These are phyloP conservation scores for Aegilops longissima DNA, from an alignment of 176 grass and related monocot species.

Conservation along the genomic window DNA sequence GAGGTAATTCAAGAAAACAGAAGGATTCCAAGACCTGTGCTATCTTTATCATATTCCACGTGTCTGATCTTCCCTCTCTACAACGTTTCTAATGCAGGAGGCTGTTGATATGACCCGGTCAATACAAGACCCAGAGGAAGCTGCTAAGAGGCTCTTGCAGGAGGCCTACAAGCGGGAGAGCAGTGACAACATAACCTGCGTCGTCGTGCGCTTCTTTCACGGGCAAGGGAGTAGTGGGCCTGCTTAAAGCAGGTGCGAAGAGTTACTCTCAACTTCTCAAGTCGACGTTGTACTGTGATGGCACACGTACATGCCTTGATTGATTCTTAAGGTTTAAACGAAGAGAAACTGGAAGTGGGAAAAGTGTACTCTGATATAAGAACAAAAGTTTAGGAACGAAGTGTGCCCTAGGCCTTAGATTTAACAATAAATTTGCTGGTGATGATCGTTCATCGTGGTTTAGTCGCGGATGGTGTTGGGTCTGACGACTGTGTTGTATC, in stretches of 20 bases:
- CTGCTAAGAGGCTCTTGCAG: conserved; percentile 59
- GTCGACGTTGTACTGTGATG: background rate
- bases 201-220: conserved; percentile 51
- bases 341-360: conserved; percentile 19
- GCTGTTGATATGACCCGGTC: conserved; percentile 52
- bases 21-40: background rate
- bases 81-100: conserved; percentile 32
- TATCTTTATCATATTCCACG: background rate
- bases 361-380: conserved; percentile 21
- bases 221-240: conserved; percentile 44
- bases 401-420: conserved; percentile 19
- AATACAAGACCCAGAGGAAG: conserved; percentile 58
- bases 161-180: conserved; percentile 63
- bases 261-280: background rate
- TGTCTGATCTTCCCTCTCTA: background rate
- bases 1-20: conserved; percentile 40
- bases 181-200: conserved; percentile 61
- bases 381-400: background rate
- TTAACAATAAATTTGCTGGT: conserved; percentile 43
- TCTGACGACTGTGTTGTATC: conserved; percentile 24
- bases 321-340: conserved; percentile 25
- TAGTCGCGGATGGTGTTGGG: background rate
- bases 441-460: background rate
- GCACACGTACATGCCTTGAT: conserved; percentile 24
- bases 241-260: conserved; percentile 9